Evolutionary conservation across 108 stramenopile genomes (phyloP), one percentile per base, ranked within the genome.

Genomic region (Schizochytrium sp.): DNA sequence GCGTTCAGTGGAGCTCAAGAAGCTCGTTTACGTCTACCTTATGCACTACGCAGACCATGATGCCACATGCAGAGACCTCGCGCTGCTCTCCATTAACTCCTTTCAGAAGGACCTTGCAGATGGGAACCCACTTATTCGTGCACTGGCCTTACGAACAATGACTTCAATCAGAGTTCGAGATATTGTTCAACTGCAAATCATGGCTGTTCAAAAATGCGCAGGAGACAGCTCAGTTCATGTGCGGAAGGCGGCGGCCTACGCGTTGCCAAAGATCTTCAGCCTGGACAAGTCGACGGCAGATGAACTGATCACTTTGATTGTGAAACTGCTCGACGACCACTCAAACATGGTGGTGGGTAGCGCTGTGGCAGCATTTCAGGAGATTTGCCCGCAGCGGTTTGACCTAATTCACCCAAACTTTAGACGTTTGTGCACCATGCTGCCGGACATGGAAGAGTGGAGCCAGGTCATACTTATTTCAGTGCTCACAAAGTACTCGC

Each of bases 371-470:
- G 96, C 97, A 7, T 97, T 97, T 90, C 87, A 87, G 53, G 99
- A 99, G 90, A 91, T 99, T 47, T 98, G 98, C 93, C 98, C 98
- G 15, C 88, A 95, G 58, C 91, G 95, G 19, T 93, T 96, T 89
- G 97, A 97, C 72, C 72, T 98, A 49, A 92, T 99, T 87, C 99
- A 99, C 91, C 90, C 91, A 0, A 92, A 90, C 89, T 99, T 95
- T 94, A 96, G 98, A 46, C 98, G 97, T 93, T 91, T 98, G 47
- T 99, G 99, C 93, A 96, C 97, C 89, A 92, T 98, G 72, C 89
- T 99, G 61, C 97, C 98, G 1, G 99, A 99, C 93, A 95, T 98
- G 93, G 99, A 99, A 93, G 99, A 99, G 92, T 99, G 99, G 99
- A 97, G 96, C 40, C 98, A 99, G 92, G 95, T 98, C 59, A 90